Conservation (phyloP, 2,329 filamentous ascomycete genomes). For the Exophiala phaeomuriformis region DNA sequence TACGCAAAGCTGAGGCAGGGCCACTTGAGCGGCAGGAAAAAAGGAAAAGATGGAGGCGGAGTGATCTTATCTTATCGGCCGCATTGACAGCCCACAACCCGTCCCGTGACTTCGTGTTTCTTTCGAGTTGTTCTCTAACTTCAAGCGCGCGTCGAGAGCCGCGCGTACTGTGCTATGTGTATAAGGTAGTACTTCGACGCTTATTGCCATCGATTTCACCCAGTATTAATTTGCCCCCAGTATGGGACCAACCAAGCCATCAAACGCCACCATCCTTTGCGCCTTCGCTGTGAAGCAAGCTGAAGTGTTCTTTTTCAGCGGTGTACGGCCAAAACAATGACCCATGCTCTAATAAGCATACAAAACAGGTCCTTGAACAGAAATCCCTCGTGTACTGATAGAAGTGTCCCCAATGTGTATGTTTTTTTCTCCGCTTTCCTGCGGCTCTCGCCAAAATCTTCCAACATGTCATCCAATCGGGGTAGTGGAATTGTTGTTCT, state of each 20-base stretch:
- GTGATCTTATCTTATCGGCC: background rate
- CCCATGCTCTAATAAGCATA: background rate
- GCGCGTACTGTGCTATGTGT: too few species aligned
- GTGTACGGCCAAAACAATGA: background rate
- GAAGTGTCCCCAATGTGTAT: background rate
- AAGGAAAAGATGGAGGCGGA: background rate
- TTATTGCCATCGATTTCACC: too few species aligned
- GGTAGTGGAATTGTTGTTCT: constrained; percentile 30
- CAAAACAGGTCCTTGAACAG: background rate
- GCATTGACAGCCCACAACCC: background rate
- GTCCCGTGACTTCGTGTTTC: background rate
- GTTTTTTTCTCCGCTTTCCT: background rate
- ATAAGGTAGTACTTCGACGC: too few species aligned
- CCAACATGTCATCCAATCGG: constrained; percentile 24
- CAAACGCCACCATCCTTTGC: background rate
- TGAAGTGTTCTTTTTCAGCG: background rate
- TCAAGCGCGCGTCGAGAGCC: too few species aligned
- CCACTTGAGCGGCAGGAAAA: too few species aligned
- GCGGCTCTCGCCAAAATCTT: background rate
- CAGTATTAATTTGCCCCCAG: background rate
- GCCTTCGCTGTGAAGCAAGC: background rate
- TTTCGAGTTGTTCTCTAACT: background rate
- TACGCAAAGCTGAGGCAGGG: too few species aligned
- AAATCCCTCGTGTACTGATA: too few species aligned
- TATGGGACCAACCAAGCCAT: background rate